Conservation (phyloP, 768 basidiomycete species). For the Macrolepiota dolichaula region DNA sequence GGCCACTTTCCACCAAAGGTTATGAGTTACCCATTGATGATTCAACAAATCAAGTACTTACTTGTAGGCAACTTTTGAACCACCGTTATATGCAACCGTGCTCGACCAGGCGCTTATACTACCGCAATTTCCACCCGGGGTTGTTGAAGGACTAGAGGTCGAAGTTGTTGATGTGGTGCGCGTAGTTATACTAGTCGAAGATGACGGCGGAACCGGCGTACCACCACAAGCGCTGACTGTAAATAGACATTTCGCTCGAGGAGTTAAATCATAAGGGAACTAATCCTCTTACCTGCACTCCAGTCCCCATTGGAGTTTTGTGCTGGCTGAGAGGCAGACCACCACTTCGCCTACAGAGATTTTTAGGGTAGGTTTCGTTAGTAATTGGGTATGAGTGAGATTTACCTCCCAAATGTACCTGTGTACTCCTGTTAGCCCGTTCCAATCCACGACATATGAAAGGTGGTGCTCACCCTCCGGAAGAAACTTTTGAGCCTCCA, state of each 20-base stretch:
- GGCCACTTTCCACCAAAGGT: conserved; percentile 23
- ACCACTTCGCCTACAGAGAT: conserved; percentile 56
- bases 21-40: neutral
- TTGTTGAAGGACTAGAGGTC: conserved; percentile 23
- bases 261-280: neutral
- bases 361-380: neutral
- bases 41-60: conserved; percentile 23
- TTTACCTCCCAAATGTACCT: conserved; percentile 65
- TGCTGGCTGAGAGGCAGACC: conserved; percentile 43
- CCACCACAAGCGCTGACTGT: conserved; percentile 52
- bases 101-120: conserved; percentile 52
- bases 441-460: neutral
- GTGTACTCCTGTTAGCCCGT: neutral
- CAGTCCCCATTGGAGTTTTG: conserved; percentile 53
- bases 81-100: conserved; percentile 44
- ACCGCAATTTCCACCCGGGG: conserved; percentile 37
- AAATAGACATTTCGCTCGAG: conserved; percentile 2
- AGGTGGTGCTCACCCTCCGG: conserved; percentile 41
- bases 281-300: conserved; percentile 50
- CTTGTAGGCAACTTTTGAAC: conserved; percentile 49
- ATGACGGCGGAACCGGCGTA: neutral
- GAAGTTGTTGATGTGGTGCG: conserved; percentile 20
- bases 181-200: conserved; percentile 15
- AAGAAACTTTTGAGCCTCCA: conserved; percentile 51
- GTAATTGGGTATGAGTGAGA: neutral